Percentiles rank a stretch among this genome's conserved stretches.
These are phyloP conservation scores for Calonectria pteridis DNA, from an alignment of 2,329 filamentous ascomycete genomes.

Conservation along the genomic window DNA sequence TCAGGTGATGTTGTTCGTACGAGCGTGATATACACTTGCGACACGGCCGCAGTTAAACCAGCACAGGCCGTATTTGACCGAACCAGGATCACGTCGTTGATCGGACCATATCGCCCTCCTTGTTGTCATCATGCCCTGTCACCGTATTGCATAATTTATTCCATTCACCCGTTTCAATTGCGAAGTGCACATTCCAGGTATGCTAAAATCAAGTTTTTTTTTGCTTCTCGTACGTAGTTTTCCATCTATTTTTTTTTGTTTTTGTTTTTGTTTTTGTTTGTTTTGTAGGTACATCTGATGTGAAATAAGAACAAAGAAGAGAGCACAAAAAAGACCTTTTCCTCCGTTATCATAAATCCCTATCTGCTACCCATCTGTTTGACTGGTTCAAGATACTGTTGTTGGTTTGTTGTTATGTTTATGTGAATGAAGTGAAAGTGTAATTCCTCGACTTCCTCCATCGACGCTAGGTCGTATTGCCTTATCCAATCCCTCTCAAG, in stretches of 20 bases:
- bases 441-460: slow-evolving; percentile 27
- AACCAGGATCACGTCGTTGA: not conserved
- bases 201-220: slow-evolving; percentile 4
- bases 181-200: not conserved
- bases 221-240: not conserved
- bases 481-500: slow-evolving; percentile 25
- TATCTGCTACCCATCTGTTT: slow-evolving; percentile 44
- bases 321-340: slow-evolving; percentile 2
- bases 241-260: not conserved
- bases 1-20: slow-evolving; percentile 18
- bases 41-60: slow-evolving; percentile 1
- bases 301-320: not conserved
- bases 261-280: not conserved
- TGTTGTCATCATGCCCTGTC: not conserved
- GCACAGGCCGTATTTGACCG: slow-evolving; percentile 10
- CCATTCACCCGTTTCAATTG: not conserved
- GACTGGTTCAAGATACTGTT: slow-evolving; percentile 34
- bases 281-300: not conserved
- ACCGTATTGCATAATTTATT: slow-evolving; percentile 10
- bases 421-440: slow-evolving; percentile 29
- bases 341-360: not conserved
- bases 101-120: not conserved
- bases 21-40: not conserved
- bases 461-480: slow-evolving; percentile 32
- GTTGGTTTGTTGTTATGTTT: slow-evolving; percentile 35